Evolutionary conservation across 139 green algal genomes (phyloP).

Genomic region (Microglena sp.): DNA sequence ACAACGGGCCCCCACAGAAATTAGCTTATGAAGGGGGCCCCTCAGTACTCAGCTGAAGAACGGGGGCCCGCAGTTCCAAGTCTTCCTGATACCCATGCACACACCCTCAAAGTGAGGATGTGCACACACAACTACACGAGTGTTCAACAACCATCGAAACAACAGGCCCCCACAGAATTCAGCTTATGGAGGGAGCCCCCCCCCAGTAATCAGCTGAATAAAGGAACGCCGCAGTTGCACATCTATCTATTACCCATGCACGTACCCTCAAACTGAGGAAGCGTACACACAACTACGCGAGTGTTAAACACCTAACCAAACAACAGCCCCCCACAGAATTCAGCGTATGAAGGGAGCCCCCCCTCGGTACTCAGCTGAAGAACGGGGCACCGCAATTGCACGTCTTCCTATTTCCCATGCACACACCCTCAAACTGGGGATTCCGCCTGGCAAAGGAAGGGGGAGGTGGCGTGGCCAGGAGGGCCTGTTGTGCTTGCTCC

Average conservation of each 20-base stretch:
- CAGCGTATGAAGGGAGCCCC: neutral
- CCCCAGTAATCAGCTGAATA: too few relatives aligned
- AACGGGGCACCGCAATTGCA: conserved; percentile 80
- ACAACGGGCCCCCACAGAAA: too few relatives aligned
- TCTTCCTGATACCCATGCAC: conserved; percentile 86
- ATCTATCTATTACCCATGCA: too few relatives aligned
- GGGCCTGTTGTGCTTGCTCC: conserved; percentile 38
- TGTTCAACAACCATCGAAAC: too few relatives aligned
- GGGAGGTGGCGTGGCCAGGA: conserved; percentile 44
- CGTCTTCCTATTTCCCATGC: conserved; percentile 82
- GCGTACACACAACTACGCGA: too few relatives aligned
- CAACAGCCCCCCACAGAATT: too few relatives aligned
- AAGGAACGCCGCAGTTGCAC: too few relatives aligned
- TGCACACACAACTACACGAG: too few relatives aligned
- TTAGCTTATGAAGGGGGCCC: neutral
- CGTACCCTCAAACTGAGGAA: too few relatives aligned
- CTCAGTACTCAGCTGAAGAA: conserved; percentile 52
- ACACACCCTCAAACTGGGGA: conserved; percentile 75
- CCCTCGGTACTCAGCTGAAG: conserved; percentile 30
- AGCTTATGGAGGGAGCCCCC: too few relatives aligned
- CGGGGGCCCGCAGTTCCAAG: conserved; percentile 68
- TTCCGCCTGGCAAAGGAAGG: conserved; percentile 68
- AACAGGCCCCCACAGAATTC: too few relatives aligned
- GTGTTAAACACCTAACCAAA: too few relatives aligned
- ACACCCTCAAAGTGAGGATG: conserved; percentile 76